These are phyloP conservation scores for Dipteronia dyeriana DNA, from an alignment of 345 rosid species.

Conservation along the genomic window DNA sequence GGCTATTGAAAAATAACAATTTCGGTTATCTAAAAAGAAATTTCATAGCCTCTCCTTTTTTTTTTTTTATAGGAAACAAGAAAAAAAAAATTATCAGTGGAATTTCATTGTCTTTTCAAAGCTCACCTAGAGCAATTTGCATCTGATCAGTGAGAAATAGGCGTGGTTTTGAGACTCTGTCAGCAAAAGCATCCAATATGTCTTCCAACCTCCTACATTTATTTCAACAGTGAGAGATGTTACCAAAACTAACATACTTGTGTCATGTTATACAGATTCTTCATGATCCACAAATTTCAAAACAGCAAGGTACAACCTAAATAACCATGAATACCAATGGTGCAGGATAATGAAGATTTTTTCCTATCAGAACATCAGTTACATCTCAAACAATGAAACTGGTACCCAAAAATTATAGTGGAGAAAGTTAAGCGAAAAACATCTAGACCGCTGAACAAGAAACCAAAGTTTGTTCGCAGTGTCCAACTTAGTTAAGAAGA, in stretches of 20 bases:
- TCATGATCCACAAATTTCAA: neutral
- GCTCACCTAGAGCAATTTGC: slow-evolving; percentile 84
- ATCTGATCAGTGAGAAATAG: slow-evolving; percentile 88
- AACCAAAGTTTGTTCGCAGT: neutral
- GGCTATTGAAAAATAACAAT: neutral
- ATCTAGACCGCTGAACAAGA: neutral
- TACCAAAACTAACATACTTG: slow-evolving; percentile 9
- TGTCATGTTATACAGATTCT: neutral
- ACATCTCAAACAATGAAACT: neutral
- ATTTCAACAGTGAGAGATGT: slow-evolving; percentile 14
- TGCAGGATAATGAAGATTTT: neutral
- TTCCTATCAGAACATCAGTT: neutral
- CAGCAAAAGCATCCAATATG: slow-evolving; percentile 91
- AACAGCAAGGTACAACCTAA: neutral
- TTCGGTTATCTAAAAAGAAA: neutral
- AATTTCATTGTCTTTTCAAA: slow-evolving; percentile 12
- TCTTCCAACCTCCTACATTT: slow-evolving; percentile 78
- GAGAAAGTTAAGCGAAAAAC: neutral
- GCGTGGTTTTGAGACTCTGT: slow-evolving; percentile 81
- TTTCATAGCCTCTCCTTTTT: neutral
- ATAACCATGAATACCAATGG: neutral
- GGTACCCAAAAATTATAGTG: neutral
- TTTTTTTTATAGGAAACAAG: no score
- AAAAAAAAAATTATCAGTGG: neutral
- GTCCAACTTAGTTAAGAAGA: neutral